These are phyloP conservation scores for Golubevia pallescens DNA, from an alignment of 1,284 basidiomycete genomes.

Conservation along the genomic window DNA sequence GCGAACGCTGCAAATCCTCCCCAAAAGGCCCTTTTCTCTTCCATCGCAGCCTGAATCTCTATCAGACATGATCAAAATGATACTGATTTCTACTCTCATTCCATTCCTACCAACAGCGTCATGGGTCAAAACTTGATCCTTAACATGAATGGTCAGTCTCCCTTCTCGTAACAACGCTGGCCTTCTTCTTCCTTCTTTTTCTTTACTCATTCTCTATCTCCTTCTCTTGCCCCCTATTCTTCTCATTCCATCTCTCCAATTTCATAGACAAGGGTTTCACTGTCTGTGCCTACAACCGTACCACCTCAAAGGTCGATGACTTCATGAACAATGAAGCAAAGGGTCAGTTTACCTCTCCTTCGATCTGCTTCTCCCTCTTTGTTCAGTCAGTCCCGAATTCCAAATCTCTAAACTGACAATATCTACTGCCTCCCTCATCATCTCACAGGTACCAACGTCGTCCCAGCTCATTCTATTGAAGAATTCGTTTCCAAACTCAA, in stretches of 20 bases:
- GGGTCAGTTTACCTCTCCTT: slow-evolving; percentile 68
- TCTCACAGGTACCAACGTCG: slow-evolving; percentile 79
- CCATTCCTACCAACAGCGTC: not conserved
- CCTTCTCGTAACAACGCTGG: not conserved
- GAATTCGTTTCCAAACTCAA: slow-evolving; percentile 75
- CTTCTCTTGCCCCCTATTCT: not conserved
- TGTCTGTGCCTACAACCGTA: slow-evolving; percentile 97
- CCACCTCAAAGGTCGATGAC: slow-evolving; percentile 90
- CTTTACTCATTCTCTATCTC: not conserved
- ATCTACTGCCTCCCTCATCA: not conserved
- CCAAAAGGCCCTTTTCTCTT: not conserved
- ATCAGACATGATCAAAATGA: too few relatives aligned
- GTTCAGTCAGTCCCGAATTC: too few relatives aligned
- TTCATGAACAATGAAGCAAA: slow-evolving; percentile 98
- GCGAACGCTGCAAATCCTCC: not conserved
- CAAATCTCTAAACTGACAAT: too few relatives aligned
- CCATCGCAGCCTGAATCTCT: not conserved
- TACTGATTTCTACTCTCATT: too few relatives aligned
- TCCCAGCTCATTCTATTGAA: slow-evolving; percentile 91
- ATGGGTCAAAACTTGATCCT: slow-evolving; percentile 51
- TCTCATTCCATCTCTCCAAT: too few relatives aligned
- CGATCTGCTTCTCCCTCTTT: not conserved
- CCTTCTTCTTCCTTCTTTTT: not conserved
- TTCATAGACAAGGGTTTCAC: slow-evolving; percentile 97
- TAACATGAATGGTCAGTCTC: slow-evolving; percentile 62